These are phyloP conservation scores for Peronospora farinosa DNA, from an alignment of 352 stramenopile genomes.

Conservation along the genomic window DNA sequence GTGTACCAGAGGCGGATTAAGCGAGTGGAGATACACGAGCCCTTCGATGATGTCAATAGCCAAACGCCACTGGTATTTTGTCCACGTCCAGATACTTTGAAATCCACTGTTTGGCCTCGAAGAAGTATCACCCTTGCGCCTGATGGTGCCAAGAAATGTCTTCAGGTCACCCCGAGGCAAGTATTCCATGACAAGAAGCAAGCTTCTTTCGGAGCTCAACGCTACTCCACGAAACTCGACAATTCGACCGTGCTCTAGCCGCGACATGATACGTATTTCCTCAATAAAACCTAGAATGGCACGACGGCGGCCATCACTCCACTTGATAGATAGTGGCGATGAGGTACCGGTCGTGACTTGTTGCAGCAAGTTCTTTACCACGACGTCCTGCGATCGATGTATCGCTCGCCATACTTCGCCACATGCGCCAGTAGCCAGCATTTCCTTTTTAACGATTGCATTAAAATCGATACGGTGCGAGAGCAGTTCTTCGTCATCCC, in stretches of 20 bases:
- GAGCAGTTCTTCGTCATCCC: constrained; percentile 59
- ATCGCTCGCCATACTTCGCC: constrained; percentile 44
- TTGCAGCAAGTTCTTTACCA: constrained; percentile 36
- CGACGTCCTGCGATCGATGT: constrained; percentile 35
- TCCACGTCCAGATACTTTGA: constrained; percentile 39
- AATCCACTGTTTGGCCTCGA: constrained; percentile 6
- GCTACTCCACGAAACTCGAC: constrained; percentile 46
- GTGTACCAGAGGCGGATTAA: constrained; percentile 34
- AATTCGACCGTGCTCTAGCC: constrained; percentile 45
- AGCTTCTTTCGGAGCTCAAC: constrained; percentile 34
- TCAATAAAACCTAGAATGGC: constrained; percentile 41
- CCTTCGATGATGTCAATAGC: constrained; percentile 44
- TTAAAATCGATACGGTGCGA: constrained; percentile 42
- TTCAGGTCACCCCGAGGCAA: constrained; percentile 48
- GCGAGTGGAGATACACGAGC: constrained; percentile 42
- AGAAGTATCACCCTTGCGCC: constrained; percentile 18
- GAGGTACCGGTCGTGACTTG: constrained; percentile 11
- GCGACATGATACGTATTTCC: constrained; percentile 43
- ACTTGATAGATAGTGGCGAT: constrained; percentile 5
- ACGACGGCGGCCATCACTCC: constrained; percentile 9
- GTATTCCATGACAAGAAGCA: constrained; percentile 49
- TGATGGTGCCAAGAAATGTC: constrained; percentile 29
- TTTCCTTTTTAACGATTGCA: constrained; percentile 25
- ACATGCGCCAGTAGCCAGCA: constrained; percentile 30
- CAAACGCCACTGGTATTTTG: constrained; percentile 34